Conservation (phyloP, 345 rosid genomes). For the Leavenworthia alabamica region DNA sequence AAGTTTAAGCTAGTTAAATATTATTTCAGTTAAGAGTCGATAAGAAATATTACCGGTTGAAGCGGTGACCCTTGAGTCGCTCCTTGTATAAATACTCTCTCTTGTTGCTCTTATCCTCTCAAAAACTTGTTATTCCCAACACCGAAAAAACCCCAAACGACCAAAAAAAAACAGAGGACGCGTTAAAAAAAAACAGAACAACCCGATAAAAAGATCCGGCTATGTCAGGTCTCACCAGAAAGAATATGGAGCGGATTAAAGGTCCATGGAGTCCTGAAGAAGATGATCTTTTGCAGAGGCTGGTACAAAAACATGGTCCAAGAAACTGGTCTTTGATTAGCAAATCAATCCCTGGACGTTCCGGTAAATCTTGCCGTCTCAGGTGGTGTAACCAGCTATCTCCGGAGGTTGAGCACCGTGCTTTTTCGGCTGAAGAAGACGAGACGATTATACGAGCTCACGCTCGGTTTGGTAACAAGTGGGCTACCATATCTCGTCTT, state of each 20-base stretch:
- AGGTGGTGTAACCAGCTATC: constrained; percentile 98
- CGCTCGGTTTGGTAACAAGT: constrained; percentile 81
- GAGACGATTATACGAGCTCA: constrained; percentile 77
- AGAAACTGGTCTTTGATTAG: constrained; percentile 94
- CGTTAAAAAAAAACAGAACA: not conserved
- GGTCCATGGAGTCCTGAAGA: constrained; percentile 99
- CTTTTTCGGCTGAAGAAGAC: constrained; percentile 67
- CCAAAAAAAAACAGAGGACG: not conserved
- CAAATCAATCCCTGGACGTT: constrained; percentile 88
- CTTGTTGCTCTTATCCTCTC: constrained; percentile 29
- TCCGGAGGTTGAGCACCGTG: constrained; percentile 87
- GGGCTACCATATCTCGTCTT: constrained; percentile 93
- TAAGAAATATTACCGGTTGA: constrained; percentile 21
- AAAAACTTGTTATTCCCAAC: constrained; percentile 10
- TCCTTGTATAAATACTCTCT: constrained; percentile 28
- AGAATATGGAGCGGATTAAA: constrained; percentile 68
- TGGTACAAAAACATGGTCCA: constrained; percentile 75
- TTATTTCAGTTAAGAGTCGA: not conserved
- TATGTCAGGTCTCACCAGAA: constrained; percentile 21
- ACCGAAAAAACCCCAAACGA: too few relatives aligned
- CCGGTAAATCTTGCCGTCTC: constrained; percentile 81
- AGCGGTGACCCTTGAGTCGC: constrained; percentile 22
- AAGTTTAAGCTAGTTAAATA: constrained; percentile 1
- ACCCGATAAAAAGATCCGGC: constrained; percentile 5
- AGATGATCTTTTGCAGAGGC: constrained; percentile 63